These are phyloP conservation scores for Tulasnella sp. DNA, from an alignment of 768 basidiomycete genomes.

Conservation along the genomic window DNA sequence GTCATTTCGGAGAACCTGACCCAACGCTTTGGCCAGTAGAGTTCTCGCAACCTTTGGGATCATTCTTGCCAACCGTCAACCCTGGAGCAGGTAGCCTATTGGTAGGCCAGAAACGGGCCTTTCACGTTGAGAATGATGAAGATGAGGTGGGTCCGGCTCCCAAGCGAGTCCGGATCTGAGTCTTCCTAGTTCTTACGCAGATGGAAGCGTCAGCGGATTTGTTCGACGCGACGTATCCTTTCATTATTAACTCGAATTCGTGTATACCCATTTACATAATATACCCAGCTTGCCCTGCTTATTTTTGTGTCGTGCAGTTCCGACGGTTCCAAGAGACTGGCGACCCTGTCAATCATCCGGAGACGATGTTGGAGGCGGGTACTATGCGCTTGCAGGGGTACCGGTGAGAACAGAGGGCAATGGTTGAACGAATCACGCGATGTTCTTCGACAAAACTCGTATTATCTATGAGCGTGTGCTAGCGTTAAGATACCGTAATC, in stretches of 20 bases:
- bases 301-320: too few relatives aligned
- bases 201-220: too few relatives aligned
- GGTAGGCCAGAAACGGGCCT: background rate
- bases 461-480: constrained; percentile 17
- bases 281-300: background rate
- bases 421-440: background rate
- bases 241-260: background rate
- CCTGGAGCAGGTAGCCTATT: background rate
- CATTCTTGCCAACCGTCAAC: background rate
- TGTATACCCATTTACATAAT: background rate
- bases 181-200: background rate
- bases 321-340: too few relatives aligned
- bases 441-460: background rate
- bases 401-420: background rate
- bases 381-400: too few relatives aligned
- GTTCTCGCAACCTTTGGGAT: background rate
- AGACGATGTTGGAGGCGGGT: too few relatives aligned
- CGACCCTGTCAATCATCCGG: too few relatives aligned
- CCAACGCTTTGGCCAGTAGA: background rate
- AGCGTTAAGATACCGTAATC: constrained; percentile 11
- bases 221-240: too few relatives aligned
- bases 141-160: background rate
- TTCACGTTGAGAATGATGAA: background rate
- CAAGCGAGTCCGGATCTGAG: background rate
- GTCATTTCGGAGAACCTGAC: background rate